These are phyloP conservation scores for Parmelia sp. DNA, from an alignment of 495 filamentous ascomycete genomes.

Conservation along the genomic window DNA sequence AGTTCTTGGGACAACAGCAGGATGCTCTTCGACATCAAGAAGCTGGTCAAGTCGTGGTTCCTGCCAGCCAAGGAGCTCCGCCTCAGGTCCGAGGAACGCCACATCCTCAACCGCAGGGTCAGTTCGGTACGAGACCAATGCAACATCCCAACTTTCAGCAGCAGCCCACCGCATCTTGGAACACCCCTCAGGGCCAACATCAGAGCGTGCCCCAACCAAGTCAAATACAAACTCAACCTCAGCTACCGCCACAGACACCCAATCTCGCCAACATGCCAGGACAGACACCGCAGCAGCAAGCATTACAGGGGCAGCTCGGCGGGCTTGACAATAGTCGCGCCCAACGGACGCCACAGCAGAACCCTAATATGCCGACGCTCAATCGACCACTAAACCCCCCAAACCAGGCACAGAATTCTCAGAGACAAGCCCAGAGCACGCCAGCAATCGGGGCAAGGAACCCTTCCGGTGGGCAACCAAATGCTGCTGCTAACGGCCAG, in stretches of 20 bases:
- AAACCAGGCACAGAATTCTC: slow-evolving; percentile 37
- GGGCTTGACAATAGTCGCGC: slow-evolving; percentile 32
- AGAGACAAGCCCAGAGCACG: slow-evolving; percentile 22
- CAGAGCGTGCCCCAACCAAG: slow-evolving; percentile 33
- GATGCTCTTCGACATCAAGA: slow-evolving; percentile 58
- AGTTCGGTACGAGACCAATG: slow-evolving; percentile 30
- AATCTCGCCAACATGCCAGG: slow-evolving; percentile 29
- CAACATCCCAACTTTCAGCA: slow-evolving; percentile 39
- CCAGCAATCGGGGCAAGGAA: slow-evolving; percentile 19
- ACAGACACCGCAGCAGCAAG: slow-evolving; percentile 40
- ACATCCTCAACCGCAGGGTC: slow-evolving; percentile 29
- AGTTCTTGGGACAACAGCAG: slow-evolving; percentile 55
- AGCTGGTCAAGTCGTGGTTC: slow-evolving; percentile 59
- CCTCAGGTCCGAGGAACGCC: slow-evolving; percentile 35
- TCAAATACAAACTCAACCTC: slow-evolving; percentile 37
- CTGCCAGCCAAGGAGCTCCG: slow-evolving; percentile 49
- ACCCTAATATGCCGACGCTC: slow-evolving; percentile 48
- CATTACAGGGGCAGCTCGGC: slow-evolving; percentile 42
- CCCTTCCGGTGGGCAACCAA: slow-evolving; percentile 6
- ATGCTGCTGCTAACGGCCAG: not conserved
- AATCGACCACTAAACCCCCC: slow-evolving; percentile 50
- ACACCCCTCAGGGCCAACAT: slow-evolving; percentile 36
- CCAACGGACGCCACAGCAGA: slow-evolving; percentile 37
- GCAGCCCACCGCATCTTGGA: slow-evolving; percentile 37
- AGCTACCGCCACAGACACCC: slow-evolving; percentile 32